These are phyloP conservation scores for Chlorella variabilis DNA, from an alignment of 163 green algal species.

Conservation along the genomic window DNA sequence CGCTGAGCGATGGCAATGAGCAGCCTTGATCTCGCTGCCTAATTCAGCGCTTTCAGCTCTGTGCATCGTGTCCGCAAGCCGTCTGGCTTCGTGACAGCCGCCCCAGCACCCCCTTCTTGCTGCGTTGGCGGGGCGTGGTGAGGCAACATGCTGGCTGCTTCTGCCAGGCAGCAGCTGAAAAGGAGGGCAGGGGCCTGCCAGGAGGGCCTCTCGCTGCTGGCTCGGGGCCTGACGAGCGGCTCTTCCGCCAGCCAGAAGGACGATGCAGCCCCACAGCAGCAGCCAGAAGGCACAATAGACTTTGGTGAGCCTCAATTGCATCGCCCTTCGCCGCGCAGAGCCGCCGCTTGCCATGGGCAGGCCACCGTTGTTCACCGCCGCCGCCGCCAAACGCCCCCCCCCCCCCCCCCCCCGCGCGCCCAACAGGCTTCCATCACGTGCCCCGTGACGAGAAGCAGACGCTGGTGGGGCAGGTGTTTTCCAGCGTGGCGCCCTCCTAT, in stretches of 20 bases:
- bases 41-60: too few species aligned
- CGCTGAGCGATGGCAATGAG: too few species aligned
- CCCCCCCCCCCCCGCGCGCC: background rate
- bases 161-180: background rate
- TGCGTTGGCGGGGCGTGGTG: too few species aligned
- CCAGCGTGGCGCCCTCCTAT: slow-evolving; percentile 90
- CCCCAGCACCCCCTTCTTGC: too few species aligned
- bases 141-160: too few species aligned
- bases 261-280: background rate
- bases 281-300: background rate
- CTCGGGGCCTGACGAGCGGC: slow-evolving; percentile 2
- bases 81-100: too few species aligned
- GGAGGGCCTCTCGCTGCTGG: background rate
- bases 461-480: slow-evolving; percentile 91
- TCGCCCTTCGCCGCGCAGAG: background rate
- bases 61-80: too few species aligned
- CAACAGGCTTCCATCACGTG: slow-evolving; percentile 69
- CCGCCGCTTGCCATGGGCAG: too few species aligned
- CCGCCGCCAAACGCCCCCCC: background rate
- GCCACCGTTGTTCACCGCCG: background rate
- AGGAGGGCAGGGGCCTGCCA: background rate
- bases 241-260: background rate
- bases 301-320: slow-evolving; percentile 14
- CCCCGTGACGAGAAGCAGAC: slow-evolving; percentile 43
- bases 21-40: too few species aligned